Conservation (phyloP, 2,329 filamentous ascomycete species). For the Furcasterigmium sp. region DNA sequence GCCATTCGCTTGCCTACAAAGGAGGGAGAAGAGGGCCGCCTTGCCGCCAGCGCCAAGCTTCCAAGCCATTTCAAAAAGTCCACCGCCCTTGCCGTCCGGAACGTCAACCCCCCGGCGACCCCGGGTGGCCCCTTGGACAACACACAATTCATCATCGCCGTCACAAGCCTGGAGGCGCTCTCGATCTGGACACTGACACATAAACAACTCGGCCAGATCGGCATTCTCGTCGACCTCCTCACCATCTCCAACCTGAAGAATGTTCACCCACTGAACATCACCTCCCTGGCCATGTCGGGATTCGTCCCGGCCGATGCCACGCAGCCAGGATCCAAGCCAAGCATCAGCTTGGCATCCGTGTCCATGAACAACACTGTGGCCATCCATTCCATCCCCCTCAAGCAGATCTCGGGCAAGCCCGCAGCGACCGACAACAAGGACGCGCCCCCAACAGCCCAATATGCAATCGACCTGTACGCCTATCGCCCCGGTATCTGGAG, state of each 20-base stretch:
- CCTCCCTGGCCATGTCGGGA: constrained; percentile 51
- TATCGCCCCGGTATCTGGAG: constrained; percentile 47
- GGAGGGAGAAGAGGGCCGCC: constrained; percentile 31
- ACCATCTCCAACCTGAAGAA: constrained; percentile 47
- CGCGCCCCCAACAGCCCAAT: constrained; percentile 53
- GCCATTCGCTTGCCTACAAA: constrained; percentile 46
- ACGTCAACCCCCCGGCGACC: constrained; percentile 53
- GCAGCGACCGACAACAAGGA: constrained; percentile 25
- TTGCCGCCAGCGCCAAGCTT: constrained; percentile 51
- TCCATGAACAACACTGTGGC: constrained; percentile 75
- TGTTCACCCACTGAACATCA: constrained; percentile 54
- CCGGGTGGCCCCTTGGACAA: constrained; percentile 49
- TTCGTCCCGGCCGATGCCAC: constrained; percentile 42
- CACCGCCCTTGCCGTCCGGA: constrained; percentile 71
- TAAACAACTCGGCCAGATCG: constrained; percentile 36
- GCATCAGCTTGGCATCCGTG: constrained; percentile 74
- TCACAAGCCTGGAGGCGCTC: constrained; percentile 69
- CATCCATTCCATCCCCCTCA: constrained; percentile 73
- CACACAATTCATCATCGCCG: constrained; percentile 74
- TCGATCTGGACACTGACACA: constrained; percentile 75
- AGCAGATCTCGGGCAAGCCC: constrained; percentile 32
- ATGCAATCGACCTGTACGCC: constrained; percentile 60
- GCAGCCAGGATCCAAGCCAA: constrained; percentile 37
- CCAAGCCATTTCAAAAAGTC: constrained; percentile 67
- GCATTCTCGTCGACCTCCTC: constrained; percentile 46